phyloP scores from a whole-genome alignment of 2,329 filamentous ascomycete genomes.

The Kalmusia sp. region DNA sequence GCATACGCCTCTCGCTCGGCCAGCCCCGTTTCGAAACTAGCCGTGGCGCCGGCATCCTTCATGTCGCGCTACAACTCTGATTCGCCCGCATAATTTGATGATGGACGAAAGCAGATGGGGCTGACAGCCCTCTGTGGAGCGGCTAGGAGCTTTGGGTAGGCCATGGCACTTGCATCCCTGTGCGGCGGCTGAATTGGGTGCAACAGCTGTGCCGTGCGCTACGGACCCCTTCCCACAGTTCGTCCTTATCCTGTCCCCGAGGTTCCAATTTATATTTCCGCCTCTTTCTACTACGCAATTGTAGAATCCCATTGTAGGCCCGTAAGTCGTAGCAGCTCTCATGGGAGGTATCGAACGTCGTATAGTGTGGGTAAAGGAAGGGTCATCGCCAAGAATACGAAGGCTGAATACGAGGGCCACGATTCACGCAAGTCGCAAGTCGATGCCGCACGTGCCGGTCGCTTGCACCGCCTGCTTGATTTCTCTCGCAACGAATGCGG shows the following conservation, averaged over 20 bases:
- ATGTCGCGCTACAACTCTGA: background rate
- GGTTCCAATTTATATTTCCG: background rate
- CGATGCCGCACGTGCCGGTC: background rate
- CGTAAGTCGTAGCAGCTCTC: background rate
- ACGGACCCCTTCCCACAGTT: background rate
- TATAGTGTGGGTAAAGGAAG: too few relatives aligned
- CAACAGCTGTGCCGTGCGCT: constrained; percentile 5
- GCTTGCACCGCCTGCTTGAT: background rate
- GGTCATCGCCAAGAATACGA: background rate
- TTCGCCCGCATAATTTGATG: constrained; percentile 1
- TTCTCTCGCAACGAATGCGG: background rate
- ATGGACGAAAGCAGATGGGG: constrained; percentile 7
- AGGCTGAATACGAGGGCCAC: constrained; percentile 2
- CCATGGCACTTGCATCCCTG: constrained; percentile 6
- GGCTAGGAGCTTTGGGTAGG: constrained; percentile 3
- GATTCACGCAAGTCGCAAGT: background rate
- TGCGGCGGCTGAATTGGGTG: constrained; percentile 8
- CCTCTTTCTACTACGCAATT: background rate
- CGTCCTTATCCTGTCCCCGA: background rate
- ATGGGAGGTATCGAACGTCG: background rate
- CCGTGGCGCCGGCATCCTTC: constrained; percentile 6
- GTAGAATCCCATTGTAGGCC: background rate
- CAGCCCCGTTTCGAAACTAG: constrained; percentile 12
- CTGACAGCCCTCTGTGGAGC: constrained; percentile 13
- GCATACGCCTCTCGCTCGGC: constrained; percentile 8